Conservation (phyloP, 2,329 filamentous ascomycete species). For the Alternaria alternata region DNA sequence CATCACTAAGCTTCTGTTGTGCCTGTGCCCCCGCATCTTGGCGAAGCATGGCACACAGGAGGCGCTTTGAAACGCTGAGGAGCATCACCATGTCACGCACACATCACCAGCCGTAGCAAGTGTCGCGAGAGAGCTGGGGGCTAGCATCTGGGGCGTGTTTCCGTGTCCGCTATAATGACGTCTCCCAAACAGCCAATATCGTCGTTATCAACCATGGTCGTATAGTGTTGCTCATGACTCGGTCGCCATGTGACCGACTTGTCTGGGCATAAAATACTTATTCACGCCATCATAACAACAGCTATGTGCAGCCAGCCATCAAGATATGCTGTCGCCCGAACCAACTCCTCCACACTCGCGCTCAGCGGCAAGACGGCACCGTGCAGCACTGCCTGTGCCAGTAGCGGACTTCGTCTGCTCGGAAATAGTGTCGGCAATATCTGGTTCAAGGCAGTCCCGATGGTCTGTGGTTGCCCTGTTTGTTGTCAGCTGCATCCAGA, state of each 20-base stretch:
- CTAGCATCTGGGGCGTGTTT: neutral
- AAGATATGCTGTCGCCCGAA: conserved; percentile 82
- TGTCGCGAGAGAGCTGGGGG: neutral
- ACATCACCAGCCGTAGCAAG: neutral
- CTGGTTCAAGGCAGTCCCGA: conserved; percentile 79
- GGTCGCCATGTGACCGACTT: neutral
- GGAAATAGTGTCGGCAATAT: conserved; percentile 86
- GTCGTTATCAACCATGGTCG: conserved; percentile 2
- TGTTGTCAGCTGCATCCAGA: conserved; percentile 21
- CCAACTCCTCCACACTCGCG: conserved; percentile 82
- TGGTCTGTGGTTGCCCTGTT: conserved; percentile 66
- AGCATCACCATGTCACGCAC: conserved; percentile 2
- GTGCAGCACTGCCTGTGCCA: conserved; percentile 86
- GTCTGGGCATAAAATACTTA: conserved; percentile 8
- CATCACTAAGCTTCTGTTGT: conserved; percentile 29
- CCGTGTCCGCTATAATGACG: neutral
- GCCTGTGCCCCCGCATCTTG: conserved; percentile 21
- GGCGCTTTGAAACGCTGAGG: neutral
- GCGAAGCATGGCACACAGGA: conserved; percentile 5
- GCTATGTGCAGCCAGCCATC: conserved; percentile 92
- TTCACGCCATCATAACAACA: conserved; percentile 71
- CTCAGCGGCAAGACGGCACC: conserved; percentile 82
- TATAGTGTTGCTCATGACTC: conserved; percentile 17
- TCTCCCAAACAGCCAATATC: conserved; percentile 8
- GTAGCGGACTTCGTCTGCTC: conserved; percentile 80